Conservation (phyloP, 2,329 filamentous ascomycete species). For the Exophiala alcalophila region DNA sequence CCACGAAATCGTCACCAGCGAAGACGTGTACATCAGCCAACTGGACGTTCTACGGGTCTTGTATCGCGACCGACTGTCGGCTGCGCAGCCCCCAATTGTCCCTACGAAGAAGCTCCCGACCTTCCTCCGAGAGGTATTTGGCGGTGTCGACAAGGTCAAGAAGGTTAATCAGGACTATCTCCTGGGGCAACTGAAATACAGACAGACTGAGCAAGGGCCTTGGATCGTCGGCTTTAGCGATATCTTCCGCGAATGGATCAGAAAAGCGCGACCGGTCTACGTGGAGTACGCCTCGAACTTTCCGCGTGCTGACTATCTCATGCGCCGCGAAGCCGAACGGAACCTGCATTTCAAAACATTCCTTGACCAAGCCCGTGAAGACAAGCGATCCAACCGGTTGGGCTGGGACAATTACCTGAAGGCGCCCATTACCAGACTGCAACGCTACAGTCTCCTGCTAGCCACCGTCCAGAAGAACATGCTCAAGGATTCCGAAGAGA, state of each 20-base stretch:
- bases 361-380: slow-evolving; percentile 71
- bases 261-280: slow-evolving; percentile 84
- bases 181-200: slow-evolving; percentile 89
- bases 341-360: slow-evolving; percentile 87
- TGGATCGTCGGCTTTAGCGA: slow-evolving; percentile 94
- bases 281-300: slow-evolving; percentile 89
- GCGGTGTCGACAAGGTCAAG: slow-evolving; percentile 82
- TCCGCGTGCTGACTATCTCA: slow-evolving; percentile 75
- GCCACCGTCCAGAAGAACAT: slow-evolving; percentile 82
- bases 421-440: slow-evolving; percentile 84
- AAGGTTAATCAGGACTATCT: slow-evolving; percentile 90
- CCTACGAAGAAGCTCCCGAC: slow-evolving; percentile 71
- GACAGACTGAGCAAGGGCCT: slow-evolving; percentile 93
- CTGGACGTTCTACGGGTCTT: slow-evolving; percentile 80
- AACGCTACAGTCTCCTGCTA: slow-evolving; percentile 82
- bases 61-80: slow-evolving; percentile 76
- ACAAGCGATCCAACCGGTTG: slow-evolving; percentile 76
- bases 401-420: slow-evolving; percentile 96
- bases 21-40: slow-evolving; percentile 86
- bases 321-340: slow-evolving; percentile 77
- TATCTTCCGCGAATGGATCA: slow-evolving; percentile 96
- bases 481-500: slow-evolving; percentile 81
- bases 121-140: slow-evolving; percentile 84
- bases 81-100: slow-evolving; percentile 75
- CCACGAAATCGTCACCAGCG: slow-evolving; percentile 91